phyloP scores from a whole-genome alignment of 805 yeast genomes.

The Lipomyces lipofer region DNA sequence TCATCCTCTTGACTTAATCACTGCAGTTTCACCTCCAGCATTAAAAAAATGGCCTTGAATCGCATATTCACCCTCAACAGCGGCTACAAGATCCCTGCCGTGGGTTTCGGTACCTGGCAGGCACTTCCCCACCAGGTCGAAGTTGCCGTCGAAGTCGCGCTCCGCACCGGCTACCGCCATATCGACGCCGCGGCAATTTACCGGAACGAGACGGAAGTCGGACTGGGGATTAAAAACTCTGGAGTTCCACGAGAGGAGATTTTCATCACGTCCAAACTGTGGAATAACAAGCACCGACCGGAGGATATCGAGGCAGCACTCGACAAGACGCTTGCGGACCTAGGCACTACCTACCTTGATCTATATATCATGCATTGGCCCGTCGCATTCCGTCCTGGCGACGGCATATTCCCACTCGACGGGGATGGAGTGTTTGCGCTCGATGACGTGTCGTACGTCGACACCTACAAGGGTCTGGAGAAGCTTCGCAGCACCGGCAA shows the following conservation, averaged over 20 bases:
- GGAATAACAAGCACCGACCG: constrained; percentile 40
- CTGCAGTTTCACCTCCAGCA: too few species aligned
- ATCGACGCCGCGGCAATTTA: constrained; percentile 76
- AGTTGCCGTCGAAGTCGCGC: constrained; percentile 58
- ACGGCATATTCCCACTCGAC: constrained; percentile 40
- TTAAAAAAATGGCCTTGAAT: background rate
- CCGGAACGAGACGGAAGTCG: constrained; percentile 65
- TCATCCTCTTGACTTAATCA: too few species aligned
- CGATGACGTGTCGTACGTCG: constrained; percentile 45
- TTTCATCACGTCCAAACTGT: constrained; percentile 47
- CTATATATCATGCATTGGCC: constrained; percentile 85
- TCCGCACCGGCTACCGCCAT: constrained; percentile 66
- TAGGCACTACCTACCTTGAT: constrained; percentile 75
- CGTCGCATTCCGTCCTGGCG: constrained; percentile 48
- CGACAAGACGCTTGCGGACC: constrained; percentile 57
- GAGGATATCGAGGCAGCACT: constrained; percentile 51
- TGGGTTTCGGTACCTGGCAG: constrained; percentile 69
- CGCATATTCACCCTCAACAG: constrained; percentile 50
- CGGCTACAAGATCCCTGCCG: constrained; percentile 61
- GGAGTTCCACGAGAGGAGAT: constrained; percentile 55
- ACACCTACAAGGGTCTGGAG: constrained; percentile 67
- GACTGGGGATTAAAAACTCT: constrained; percentile 50
- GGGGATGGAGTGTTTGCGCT: constrained; percentile 45
- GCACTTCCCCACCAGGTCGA: constrained; percentile 52
- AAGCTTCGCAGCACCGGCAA: constrained; percentile 52